Evolutionary conservation across 306 rosid species (phyloP), one percentile per base, ranked within the genome.

Genomic region (Rubus parviflorus): DNA sequence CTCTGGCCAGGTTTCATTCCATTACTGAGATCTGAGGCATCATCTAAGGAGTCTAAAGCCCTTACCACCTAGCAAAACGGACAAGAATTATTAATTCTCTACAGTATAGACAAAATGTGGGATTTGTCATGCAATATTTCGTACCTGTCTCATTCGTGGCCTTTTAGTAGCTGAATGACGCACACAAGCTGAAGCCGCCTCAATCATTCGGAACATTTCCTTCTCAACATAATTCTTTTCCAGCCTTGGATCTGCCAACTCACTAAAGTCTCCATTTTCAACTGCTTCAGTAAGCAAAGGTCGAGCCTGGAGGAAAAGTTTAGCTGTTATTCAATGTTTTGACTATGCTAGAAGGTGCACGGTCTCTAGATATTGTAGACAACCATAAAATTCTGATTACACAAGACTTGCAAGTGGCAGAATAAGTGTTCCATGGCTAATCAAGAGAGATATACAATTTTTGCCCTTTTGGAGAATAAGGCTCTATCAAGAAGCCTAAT

Each of bases 1-100:
- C 99, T 96, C 78, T 96, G 90, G 38, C 99, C 97, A 2, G 98
- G 99, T 84, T 81, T 96, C 87, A 96, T 79, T 80, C 99, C 99
- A 40, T 92, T 91, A 38, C 79, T 88, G 67, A 96, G 96, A 84
- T 96, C 98, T 0, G 89, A 40, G 73, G 79, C 8, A 68, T 96
- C 98, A 47, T 91, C 94, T 41, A 91, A 58, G 43, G 96, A 85
- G 80, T 89, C 98, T 16, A 92, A 87, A 77, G 99, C 99, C 86
- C 99, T 91, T 60, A 90, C 94, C 72, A 95, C 97, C 99, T 95
- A 82, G 23, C 10, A 73, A 73, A 7, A 46, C 22, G 64, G 47
- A 62, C 6, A 3, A 6, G 20, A 52, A 40, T 17, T 37, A 51
- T 47, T 77, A 68, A 71, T 65, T 53, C 52, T 63, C 47, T 25